phyloP scores from a whole-genome alignment of 129 eudicot species.

The Kitagawia praeruptora region DNA sequence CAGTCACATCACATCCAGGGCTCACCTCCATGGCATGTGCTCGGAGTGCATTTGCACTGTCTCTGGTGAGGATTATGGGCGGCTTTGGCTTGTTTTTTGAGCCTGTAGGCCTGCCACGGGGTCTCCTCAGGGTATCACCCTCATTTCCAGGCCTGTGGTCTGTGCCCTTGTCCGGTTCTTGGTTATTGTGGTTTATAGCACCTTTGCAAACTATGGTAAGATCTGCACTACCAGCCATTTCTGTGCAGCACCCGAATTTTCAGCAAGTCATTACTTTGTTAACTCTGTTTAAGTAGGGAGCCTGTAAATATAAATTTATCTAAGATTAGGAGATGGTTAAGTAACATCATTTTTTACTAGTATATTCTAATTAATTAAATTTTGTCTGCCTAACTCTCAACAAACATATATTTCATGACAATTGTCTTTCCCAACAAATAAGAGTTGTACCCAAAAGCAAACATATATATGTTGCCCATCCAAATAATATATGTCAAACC shows the following conservation, averaged over 20 bases:
- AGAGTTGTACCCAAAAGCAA: background rate
- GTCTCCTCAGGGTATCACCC: conserved; percentile 31
- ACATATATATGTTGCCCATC: background rate
- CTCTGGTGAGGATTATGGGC: conserved; percentile 59
- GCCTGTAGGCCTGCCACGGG: conserved; percentile 69
- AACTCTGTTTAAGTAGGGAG: conserved; percentile 37
- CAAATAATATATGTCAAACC: background rate
- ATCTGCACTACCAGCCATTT: conserved; percentile 40
- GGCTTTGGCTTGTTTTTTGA: conserved; percentile 70
- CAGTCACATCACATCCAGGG: conserved; percentile 49
- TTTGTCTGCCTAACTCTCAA: conserved; percentile 40
- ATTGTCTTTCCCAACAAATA: conserved; percentile 36
- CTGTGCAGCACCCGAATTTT: background rate
- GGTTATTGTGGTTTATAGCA: conserved; percentile 4
- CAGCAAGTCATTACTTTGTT: background rate
- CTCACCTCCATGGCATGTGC: conserved; percentile 64
- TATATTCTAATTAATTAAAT: background rate
- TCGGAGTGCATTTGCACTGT: conserved; percentile 50
- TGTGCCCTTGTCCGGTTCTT: conserved; percentile 5
- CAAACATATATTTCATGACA: conserved; percentile 29
- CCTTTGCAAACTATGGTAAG: conserved; percentile 18
- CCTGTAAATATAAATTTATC: conserved; percentile 22
- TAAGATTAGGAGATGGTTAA: conserved; percentile 58
- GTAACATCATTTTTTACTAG: conserved; percentile 23
- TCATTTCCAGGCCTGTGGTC: conserved; percentile 16